Percentiles rank a stretch among this genome's conserved stretches.
These are phyloP conservation scores for Buxus sempervirens DNA, from an alignment of 164 flowering plant genomes.

Conservation along the genomic window DNA sequence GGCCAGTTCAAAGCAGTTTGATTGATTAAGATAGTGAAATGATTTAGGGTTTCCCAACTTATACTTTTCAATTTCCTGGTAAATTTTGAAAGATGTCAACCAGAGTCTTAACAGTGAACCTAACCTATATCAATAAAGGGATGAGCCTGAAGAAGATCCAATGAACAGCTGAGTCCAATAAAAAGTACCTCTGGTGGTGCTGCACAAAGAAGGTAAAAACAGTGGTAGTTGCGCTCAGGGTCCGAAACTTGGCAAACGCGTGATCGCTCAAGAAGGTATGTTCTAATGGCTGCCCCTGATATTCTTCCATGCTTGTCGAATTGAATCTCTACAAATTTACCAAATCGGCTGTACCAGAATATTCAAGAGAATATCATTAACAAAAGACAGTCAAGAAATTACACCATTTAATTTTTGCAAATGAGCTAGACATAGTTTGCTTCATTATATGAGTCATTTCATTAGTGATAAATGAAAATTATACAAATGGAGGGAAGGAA, in stretches of 20 bases:
- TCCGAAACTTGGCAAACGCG: conserved; percentile 94
- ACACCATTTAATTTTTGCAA: not conserved
- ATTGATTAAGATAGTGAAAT: conserved; percentile 90
- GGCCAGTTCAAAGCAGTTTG: conserved; percentile 73
- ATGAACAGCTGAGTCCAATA: conserved; percentile 1
- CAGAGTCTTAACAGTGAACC: not conserved
- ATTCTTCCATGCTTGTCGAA: conserved; percentile 75
- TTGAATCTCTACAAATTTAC: conserved; percentile 89
- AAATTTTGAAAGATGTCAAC: not conserved
- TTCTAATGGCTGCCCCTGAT: conserved; percentile 87
- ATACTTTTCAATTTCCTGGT: conserved; percentile 67
- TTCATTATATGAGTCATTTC: too few species aligned
- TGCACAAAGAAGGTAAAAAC: conserved; percentile 84
- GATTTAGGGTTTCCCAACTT: conserved; percentile 78
- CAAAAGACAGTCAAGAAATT: conserved; percentile 5
- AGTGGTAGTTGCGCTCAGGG: conserved; percentile 87
- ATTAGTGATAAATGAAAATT: not conserved
- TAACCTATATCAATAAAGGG: conserved; percentile 6
- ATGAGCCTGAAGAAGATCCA: not conserved
- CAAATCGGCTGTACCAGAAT: conserved; percentile 65
- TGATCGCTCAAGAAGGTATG: conserved; percentile 85
- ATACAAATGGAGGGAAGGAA: too few species aligned
- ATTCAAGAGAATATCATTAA: conserved; percentile 13
- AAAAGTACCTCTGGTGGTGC: conserved; percentile 64
- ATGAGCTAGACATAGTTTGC: not conserved